phyloP scores from a whole-genome alignment of 768 basidiomycete species.

The Amanita phalloides region DNA sequence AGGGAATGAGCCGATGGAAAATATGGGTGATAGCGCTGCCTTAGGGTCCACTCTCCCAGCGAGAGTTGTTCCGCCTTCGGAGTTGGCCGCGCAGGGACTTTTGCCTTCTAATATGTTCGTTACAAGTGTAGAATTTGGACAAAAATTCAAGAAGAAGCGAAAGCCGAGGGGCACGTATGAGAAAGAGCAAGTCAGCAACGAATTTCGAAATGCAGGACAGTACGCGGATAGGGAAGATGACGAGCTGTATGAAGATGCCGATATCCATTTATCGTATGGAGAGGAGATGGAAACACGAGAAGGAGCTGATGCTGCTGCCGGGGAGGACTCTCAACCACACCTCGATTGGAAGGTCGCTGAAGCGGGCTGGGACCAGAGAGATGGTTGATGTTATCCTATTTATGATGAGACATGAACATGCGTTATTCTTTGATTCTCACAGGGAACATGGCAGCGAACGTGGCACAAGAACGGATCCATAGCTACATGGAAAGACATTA shows the following conservation, averaged over 20 bases:
- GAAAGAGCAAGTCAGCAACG: not conserved
- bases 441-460: slow-evolving; percentile 14
- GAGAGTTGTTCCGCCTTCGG: slow-evolving; percentile 1
- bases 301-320: not conserved
- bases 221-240: not conserved
- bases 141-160: not conserved
- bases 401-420: not conserved
- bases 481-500: slow-evolving; percentile 1
- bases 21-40: not conserved
- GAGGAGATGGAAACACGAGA: not conserved
- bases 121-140: slow-evolving; percentile 5
- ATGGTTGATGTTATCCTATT: slow-evolving; percentile 21
- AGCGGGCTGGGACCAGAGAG: slow-evolving; percentile 12
- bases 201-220: not conserved
- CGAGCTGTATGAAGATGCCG: not conserved
- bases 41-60: not conserved
- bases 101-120: slow-evolving; percentile 5
- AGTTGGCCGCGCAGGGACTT: not conserved
- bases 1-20: not conserved
- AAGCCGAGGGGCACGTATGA: not conserved
- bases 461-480: slow-evolving; percentile 13
- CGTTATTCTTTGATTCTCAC: slow-evolving; percentile 1
- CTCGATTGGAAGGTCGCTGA: too few species aligned
- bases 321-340: too few species aligned
- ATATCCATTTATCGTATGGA: not conserved